phyloP scores from a whole-genome alignment of 208 protist species.

The Trichomonas vaginalis region DNA sequence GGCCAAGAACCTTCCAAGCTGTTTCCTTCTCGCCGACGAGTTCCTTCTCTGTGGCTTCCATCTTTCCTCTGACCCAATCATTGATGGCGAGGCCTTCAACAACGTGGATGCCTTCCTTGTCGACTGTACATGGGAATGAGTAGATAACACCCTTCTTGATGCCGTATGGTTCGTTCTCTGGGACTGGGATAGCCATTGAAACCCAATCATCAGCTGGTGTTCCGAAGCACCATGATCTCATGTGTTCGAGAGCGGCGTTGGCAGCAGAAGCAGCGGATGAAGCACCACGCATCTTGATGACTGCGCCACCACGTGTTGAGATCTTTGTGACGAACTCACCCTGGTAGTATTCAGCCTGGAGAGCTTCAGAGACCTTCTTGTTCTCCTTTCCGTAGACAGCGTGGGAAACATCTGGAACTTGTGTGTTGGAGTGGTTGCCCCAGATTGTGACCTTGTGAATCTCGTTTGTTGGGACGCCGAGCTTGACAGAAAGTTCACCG shows the following conservation, averaged over 20 bases:
- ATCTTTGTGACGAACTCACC: conserved; percentile 59
- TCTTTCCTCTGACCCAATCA: conserved; percentile 31
- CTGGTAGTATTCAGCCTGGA: conserved; percentile 48
- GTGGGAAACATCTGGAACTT: conserved; percentile 66
- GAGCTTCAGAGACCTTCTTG: conserved; percentile 38
- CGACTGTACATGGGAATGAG: conserved; percentile 38
- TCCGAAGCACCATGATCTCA: conserved; percentile 50
- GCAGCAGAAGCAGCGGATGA: conserved; percentile 74
- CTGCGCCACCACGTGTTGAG: conserved; percentile 63
- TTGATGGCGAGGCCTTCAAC: conserved; percentile 45
- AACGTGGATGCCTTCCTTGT: conserved; percentile 26
- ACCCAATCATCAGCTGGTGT: conserved; percentile 42
- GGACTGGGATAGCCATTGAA: conserved; percentile 65
- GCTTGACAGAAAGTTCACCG: conserved; percentile 55
- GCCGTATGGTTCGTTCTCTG: conserved; percentile 63
- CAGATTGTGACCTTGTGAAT: conserved; percentile 73
- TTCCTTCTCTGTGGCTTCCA: conserved; percentile 36
- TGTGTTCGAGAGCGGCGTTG: conserved; percentile 49
- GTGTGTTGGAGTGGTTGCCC: conserved; percentile 74
- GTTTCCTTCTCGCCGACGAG: conserved; percentile 28
- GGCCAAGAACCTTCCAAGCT: conserved; percentile 10
- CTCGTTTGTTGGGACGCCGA: conserved; percentile 28
- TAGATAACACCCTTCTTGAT: conserved; percentile 65
- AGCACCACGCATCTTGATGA: conserved; percentile 60
- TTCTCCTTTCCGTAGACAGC: conserved; percentile 45